Percentiles rank a stretch among this genome's conserved stretches.
Evolutionary conservation across 768 basidiomycete species (phyloP).

Genomic region (Phylloporus scabripes): DNA sequence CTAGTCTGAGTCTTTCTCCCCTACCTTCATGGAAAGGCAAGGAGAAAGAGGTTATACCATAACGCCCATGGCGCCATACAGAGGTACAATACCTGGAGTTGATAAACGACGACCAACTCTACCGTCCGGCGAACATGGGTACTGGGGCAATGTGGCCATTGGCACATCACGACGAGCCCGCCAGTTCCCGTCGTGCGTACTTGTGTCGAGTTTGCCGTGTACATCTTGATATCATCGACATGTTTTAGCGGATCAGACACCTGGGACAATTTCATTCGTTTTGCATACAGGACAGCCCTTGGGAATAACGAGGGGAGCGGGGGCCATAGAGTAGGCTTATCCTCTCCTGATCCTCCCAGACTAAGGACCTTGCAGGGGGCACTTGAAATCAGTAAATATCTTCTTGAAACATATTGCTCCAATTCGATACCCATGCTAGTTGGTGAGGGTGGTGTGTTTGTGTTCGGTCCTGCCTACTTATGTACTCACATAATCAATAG

Average conservation of each 20-base stretch:
- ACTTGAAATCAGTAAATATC: slow-evolving; percentile 29
- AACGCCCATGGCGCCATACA: neutral
- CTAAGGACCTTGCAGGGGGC: slow-evolving; percentile 35
- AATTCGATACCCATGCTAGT: slow-evolving; percentile 48
- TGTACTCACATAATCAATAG: slow-evolving; percentile 12
- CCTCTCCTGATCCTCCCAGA: neutral
- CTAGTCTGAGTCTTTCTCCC: slow-evolving; percentile 32
- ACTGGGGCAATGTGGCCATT: slow-evolving; percentile 2
- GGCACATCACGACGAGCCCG: slow-evolving; percentile 4
- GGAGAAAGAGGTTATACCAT: slow-evolving; percentile 33
- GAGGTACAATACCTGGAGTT: slow-evolving; percentile 2
- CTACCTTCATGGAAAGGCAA: slow-evolving; percentile 45
- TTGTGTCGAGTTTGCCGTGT: slow-evolving; percentile 10
- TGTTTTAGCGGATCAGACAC: slow-evolving; percentile 14
- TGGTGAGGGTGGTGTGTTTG: slow-evolving; percentile 48
- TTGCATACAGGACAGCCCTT: slow-evolving; percentile 11
- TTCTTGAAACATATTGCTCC: slow-evolving; percentile 40
- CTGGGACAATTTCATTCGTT: slow-evolving; percentile 13
- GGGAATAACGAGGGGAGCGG: slow-evolving; percentile 44
- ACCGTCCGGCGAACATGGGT: slow-evolving; percentile 3
- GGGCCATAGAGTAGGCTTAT: slow-evolving; percentile 32
- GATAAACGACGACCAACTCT: neutral
- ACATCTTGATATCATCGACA: slow-evolving; percentile 15
- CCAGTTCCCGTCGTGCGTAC: slow-evolving; percentile 4
- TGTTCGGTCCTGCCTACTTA: no score